These are phyloP conservation scores for Cubamyces lactineus DNA, from an alignment of 768 basidiomycete species.

Conservation along the genomic window DNA sequence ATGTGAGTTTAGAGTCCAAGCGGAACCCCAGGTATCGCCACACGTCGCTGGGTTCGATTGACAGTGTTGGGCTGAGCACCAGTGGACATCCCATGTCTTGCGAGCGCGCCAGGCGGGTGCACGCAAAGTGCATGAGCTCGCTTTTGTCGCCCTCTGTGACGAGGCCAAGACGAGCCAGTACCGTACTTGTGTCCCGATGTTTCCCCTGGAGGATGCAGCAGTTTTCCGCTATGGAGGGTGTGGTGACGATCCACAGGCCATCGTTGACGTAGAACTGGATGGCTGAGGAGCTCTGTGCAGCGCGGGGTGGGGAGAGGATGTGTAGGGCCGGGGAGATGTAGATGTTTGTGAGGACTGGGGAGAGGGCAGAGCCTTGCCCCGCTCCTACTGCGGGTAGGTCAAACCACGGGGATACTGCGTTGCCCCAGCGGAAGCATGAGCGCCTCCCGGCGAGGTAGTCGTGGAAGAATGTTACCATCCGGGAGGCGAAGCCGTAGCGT, in stretches of 20 bases:
- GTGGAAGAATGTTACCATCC: conserved; percentile 15
- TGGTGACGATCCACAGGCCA: conserved; percentile 11
- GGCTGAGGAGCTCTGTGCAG: too few relatives aligned
- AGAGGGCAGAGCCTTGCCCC: too few relatives aligned
- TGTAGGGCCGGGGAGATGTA: too few relatives aligned
- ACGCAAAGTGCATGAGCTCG: conserved; percentile 27
- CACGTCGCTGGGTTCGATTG: too few relatives aligned
- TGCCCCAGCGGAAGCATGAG: conserved; percentile 20
- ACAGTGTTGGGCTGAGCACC: background rate
- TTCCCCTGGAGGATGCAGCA: background rate
- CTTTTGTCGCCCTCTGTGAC: too few relatives aligned
- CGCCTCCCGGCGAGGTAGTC: conserved; percentile 16
- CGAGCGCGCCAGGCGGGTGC: background rate
- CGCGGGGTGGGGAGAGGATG: conserved; percentile 4
- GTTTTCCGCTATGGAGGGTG: background rate
- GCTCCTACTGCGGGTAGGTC: conserved; percentile 7
- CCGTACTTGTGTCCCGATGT: background rate
- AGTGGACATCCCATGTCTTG: background rate
- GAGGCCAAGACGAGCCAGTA: conserved; percentile 18
- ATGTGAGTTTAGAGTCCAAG: too few relatives aligned
- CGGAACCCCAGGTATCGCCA: too few relatives aligned
- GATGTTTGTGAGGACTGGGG: too few relatives aligned
- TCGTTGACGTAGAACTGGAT: conserved; percentile 26
- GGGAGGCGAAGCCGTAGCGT: conserved; percentile 17
- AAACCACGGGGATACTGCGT: background rate